These are phyloP conservation scores for Phaffia rhodozyma DNA, from an alignment of 1,284 basidiomycete genomes.

Conservation along the genomic window DNA sequence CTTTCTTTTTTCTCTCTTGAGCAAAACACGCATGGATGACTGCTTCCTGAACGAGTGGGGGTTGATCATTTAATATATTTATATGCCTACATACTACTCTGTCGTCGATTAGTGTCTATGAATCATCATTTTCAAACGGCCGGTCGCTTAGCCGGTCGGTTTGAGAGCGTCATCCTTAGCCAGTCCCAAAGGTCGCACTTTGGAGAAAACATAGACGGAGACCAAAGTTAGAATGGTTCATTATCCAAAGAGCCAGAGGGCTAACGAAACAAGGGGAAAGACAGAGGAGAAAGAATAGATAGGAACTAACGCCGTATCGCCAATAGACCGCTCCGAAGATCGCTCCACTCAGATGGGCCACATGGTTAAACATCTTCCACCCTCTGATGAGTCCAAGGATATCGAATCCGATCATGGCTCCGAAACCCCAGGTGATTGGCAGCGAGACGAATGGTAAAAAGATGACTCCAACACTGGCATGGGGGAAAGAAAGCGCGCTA, in stretches of 20 bases:
- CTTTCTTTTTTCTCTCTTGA: too few species aligned
- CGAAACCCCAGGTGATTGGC: constrained; percentile 3
- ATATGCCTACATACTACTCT: too few species aligned
- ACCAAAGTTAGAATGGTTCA: too few species aligned
- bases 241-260: background rate
- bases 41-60: too few species aligned
- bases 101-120: too few species aligned
- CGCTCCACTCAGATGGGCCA: constrained; percentile 13
- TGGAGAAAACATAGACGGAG: background rate
- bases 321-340: constrained; percentile 14
- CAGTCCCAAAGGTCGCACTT: constrained; percentile 15
- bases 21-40: too few species aligned
- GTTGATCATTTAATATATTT: too few species aligned
- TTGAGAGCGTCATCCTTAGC: background rate
- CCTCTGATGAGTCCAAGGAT: constrained; percentile 10
- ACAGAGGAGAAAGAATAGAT: background rate
- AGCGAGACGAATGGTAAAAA: constrained; percentile 11
- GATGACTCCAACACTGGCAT: constrained; percentile 4
- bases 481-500: constrained; percentile 10
- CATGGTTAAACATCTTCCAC: constrained; percentile 15
- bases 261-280: too few species aligned
- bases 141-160: too few species aligned
- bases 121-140: too few species aligned
- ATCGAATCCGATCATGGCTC: constrained; percentile 5
- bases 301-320: constrained; percentile 13